Conservation (phyloP, 208 protist species). For the Leishmania amazonensis region DNA sequence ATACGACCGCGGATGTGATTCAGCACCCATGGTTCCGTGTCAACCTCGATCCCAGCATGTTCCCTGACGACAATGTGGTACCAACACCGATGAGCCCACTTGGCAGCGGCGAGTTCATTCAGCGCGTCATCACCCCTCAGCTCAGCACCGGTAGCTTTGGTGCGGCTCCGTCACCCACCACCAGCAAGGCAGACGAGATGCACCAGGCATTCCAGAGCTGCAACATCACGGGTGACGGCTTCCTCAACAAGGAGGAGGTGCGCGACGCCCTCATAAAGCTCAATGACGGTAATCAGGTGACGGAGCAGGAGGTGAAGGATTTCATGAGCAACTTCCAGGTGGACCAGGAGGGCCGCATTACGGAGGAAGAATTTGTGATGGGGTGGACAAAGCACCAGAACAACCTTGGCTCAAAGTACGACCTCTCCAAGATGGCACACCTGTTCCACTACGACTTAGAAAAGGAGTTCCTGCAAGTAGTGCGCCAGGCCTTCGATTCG, state of each 20-base stretch:
- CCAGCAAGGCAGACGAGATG: conserved; percentile 49
- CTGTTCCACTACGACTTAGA: conserved; percentile 89
- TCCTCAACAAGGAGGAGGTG: conserved; percentile 79
- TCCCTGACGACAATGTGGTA: conserved; percentile 47
- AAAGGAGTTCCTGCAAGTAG: conserved; percentile 71
- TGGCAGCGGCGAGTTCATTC: conserved; percentile 58
- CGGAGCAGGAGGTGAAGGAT: conserved; percentile 66
- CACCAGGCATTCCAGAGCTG: conserved; percentile 74
- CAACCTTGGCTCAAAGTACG: conserved; percentile 79
- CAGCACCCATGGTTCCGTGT: conserved; percentile 84
- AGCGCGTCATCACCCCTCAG: conserved; percentile 60
- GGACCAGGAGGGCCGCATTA: conserved; percentile 75
- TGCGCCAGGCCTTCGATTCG: conserved; percentile 81
- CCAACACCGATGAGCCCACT: conserved; percentile 39
- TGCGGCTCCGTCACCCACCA: conserved; percentile 35
- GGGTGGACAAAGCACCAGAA: conserved; percentile 84
- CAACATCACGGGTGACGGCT: conserved; percentile 82
- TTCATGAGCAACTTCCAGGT: conserved; percentile 87
- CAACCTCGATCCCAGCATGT: conserved; percentile 65
- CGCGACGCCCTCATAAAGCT: conserved; percentile 92
- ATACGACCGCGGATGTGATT: conserved; percentile 75
- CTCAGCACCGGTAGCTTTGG: conserved; percentile 29
- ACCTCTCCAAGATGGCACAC: conserved; percentile 71
- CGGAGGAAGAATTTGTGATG: conserved; percentile 87
- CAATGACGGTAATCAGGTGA: conserved; percentile 60